Conservation (phyloP, 2,329 filamentous ascomycete species). For the Alternaria metachromatica region DNA sequence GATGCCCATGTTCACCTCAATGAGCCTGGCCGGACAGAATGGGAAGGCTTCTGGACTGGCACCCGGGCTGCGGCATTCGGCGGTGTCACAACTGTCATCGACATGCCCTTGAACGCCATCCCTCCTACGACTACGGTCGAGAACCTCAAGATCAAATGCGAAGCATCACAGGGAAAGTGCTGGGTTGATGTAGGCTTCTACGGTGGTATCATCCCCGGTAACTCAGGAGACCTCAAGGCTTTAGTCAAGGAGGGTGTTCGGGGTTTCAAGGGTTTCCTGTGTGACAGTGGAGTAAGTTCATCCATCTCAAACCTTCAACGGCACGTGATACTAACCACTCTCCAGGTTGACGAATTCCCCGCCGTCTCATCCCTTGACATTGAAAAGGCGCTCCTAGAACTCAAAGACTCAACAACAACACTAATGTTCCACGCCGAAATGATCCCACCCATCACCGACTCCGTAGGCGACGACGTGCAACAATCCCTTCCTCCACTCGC, state of each 20-base stretch:
- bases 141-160: constrained; percentile 83
- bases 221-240: constrained; percentile 76
- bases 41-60: constrained; percentile 97
- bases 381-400: constrained; percentile 76
- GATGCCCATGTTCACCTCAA: constrained; percentile 98
- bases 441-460: constrained; percentile 84
- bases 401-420: constrained; percentile 83
- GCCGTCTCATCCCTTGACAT: constrained; percentile 85
- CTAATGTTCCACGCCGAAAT: constrained; percentile 99
- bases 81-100: constrained; percentile 93
- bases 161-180: constrained; percentile 83
- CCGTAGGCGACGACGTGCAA: constrained; percentile 79
- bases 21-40: constrained; percentile 94
- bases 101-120: constrained; percentile 98
- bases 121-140: constrained; percentile 90
- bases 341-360: constrained; percentile 90
- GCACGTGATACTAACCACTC: constrained; percentile 24
- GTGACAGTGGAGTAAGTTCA: constrained; percentile 85
- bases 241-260: constrained; percentile 85
- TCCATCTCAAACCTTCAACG: background rate
- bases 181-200: constrained; percentile 99
- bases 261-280: constrained; percentile 97
- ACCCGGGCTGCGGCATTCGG: constrained; percentile 93
- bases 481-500: constrained; percentile 71
- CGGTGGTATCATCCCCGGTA: constrained; percentile 91